Conservation (phyloP, 2,329 filamentous ascomycete genomes). For the Paramyrothecium sp. region DNA sequence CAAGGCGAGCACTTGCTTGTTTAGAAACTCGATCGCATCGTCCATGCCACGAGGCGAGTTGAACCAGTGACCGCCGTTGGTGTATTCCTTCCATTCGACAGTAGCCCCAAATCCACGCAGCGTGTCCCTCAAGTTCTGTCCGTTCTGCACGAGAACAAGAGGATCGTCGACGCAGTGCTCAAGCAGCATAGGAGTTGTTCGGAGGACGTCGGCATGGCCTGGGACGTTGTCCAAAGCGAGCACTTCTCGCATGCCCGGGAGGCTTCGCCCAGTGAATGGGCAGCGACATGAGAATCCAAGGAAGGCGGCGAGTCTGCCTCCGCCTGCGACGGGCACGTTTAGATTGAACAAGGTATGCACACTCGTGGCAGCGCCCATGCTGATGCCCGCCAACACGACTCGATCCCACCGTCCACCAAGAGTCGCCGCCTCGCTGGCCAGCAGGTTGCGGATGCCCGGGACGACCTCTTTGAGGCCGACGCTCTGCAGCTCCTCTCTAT, state of each 20-base stretch:
- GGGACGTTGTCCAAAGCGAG: constrained; percentile 24
- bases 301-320: constrained; percentile 25
- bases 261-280: constrained; percentile 29
- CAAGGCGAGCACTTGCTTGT: not conserved
- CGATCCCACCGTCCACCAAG: constrained; percentile 35
- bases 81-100: constrained; percentile 41
- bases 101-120: constrained; percentile 34
- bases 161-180: constrained; percentile 45
- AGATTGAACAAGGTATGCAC: constrained; percentile 36
- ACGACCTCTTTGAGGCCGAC: constrained; percentile 39
- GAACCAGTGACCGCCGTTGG: constrained; percentile 42
- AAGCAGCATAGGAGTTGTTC: constrained; percentile 41
- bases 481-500: constrained; percentile 41
- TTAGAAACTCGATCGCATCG: constrained; percentile 34
- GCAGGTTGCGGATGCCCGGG: constrained; percentile 24
- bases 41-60: constrained; percentile 42
- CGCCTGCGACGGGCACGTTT: constrained; percentile 13
- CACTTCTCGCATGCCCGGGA: constrained; percentile 27
- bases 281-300: constrained; percentile 36
- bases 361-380: constrained; percentile 42
- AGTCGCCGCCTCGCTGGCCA: constrained; percentile 30
- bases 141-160: constrained; percentile 36
- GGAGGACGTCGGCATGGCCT: constrained; percentile 27
- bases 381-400: constrained; percentile 44
- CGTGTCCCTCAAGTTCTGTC: constrained; percentile 29